Base-by-base conservation (phyloP, 371 early-diverging fungal genomes). In the Haplosporangium sp. region DNA sequence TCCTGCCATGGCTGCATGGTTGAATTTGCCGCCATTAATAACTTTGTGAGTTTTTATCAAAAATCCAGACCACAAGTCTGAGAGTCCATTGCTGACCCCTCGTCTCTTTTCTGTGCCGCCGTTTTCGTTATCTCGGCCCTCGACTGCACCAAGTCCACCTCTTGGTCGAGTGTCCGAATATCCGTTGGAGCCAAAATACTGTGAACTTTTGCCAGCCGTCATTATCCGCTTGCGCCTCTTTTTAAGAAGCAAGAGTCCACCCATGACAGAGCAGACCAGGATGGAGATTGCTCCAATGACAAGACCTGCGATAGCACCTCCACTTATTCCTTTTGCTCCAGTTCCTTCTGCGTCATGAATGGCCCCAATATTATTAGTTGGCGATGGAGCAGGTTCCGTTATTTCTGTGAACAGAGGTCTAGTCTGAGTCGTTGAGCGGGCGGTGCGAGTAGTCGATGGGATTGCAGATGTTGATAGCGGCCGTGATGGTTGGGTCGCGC, bases 171-270 rank as follows among this genome's bases (percentile, higher is more conserved):
- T 23, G 67, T 36, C 54, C 47, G 54, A 6, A 23, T 52, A 52
- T 21, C 48, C 37, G 16, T 64, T 59, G 0, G 40, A 59, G 21
- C 1, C 45, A 23, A 45, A 20, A 23, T 9, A 21, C n/a, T 21
- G 12, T 3, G 54, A 55, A 8, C 11, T 23, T 13, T 43, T 43
- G 6, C 73, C 67, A 8, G 63, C 21, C 16, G 45, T 51, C 70
- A 65, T 66, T 59, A 76, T 23, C 16, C 76, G 76, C 56, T 59
- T 69, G 18, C 71, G 62, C n/a, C 76, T 55, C 48, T 69, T 69
- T 50, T 70, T 76, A 10, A 76, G 45, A 9, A 76, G 62, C 16
- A 65, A 20, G 14, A 70, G 43, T 42, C 70, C 76, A 5, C 70
- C 66, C 7, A 61, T 9, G 46, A 76, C 69, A 0, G 71, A 66